Evolutionary conservation across 139 green algal genomes (phyloP).

Genomic region (Closterium sp.): DNA sequence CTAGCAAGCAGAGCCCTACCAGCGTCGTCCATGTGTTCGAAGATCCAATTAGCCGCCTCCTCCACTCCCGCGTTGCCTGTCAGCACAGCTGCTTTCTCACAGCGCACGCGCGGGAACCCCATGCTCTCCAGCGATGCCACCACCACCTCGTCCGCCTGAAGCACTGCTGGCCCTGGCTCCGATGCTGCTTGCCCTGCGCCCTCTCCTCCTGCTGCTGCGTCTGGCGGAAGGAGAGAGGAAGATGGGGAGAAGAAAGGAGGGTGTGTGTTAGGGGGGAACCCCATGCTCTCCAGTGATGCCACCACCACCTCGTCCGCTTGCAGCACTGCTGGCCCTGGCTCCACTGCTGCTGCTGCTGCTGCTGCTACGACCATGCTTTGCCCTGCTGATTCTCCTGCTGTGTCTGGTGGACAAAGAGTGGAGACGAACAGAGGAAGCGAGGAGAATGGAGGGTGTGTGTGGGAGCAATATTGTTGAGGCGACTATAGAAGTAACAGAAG

Average conservation of each 20-base stretch:
- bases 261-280: conserved; percentile 63
- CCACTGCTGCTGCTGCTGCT: not conserved
- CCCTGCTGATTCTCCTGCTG: too few relatives aligned
- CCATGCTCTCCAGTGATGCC: conserved; percentile 74
- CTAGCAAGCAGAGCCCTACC: too few relatives aligned
- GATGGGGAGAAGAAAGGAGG: too few relatives aligned
- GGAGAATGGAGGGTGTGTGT: not conserved
- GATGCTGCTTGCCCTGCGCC: too few relatives aligned
- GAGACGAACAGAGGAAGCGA: not conserved
- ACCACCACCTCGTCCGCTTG: conserved; percentile 62
- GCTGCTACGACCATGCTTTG: conserved; percentile 55
- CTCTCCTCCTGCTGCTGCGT: conserved; percentile 36
- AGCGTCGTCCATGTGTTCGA: conserved; percentile 88
- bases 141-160: conserved; percentile 56
- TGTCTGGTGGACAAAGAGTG: not conserved
- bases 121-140: conserved; percentile 73
- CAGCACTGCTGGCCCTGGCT: not conserved
- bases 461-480: not conserved
- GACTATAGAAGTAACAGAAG: conserved; percentile 67
- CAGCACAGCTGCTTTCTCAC: conserved; percentile 72
- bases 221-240: conserved; percentile 13
- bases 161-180: not conserved
- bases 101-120: conserved; percentile 85
- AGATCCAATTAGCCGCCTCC: conserved; percentile 86
- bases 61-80: conserved; percentile 70